A percentile compares a stretch with the other conserved stretches of the same genome.
Evolutionary conservation across 2,329 filamentous ascomycete genomes (phyloP).

Genomic region (Atkinsonella texensis): DNA sequence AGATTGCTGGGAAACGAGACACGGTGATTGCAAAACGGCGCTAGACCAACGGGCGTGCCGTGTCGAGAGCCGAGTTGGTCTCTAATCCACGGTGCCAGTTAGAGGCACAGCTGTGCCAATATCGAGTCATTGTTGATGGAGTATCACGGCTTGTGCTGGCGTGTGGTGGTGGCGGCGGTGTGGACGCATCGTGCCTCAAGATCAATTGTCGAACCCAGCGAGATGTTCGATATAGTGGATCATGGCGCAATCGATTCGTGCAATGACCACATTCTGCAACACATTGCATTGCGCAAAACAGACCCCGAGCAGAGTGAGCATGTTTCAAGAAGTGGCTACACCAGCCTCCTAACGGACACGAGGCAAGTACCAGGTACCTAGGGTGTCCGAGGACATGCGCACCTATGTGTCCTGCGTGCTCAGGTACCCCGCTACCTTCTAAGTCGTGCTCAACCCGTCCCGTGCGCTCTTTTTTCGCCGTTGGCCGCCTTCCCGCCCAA

Average conservation of each 20-base stretch:
- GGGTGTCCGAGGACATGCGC: too few species aligned
- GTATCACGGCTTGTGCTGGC: too few species aligned
- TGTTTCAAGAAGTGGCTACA: neutral
- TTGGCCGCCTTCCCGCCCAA: neutral
- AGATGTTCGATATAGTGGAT: neutral
- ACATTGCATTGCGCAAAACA: neutral
- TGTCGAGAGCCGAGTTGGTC: neutral
- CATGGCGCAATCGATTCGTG: neutral
- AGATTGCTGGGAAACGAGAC: too few species aligned
- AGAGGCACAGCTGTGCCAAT: neutral
- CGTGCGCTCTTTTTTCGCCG: constrained; percentile 6
- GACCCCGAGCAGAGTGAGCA: neutral
- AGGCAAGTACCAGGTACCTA: too few species aligned
- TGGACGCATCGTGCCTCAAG: too few species aligned
- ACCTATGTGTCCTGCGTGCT: neutral
- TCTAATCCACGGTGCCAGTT: neutral
- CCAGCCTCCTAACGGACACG: neutral
- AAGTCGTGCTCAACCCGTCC: neutral
- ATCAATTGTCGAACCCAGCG: too few species aligned
- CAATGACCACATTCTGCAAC: neutral
- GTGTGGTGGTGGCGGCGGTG: too few species aligned
- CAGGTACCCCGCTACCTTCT: neutral
- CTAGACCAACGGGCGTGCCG: too few species aligned
- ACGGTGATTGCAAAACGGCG: too few species aligned
- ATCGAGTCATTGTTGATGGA: too few species aligned